phyloP scores from a whole-genome alignment of 1,139 yeast genomes.

The Eremothecium coryli region DNA sequence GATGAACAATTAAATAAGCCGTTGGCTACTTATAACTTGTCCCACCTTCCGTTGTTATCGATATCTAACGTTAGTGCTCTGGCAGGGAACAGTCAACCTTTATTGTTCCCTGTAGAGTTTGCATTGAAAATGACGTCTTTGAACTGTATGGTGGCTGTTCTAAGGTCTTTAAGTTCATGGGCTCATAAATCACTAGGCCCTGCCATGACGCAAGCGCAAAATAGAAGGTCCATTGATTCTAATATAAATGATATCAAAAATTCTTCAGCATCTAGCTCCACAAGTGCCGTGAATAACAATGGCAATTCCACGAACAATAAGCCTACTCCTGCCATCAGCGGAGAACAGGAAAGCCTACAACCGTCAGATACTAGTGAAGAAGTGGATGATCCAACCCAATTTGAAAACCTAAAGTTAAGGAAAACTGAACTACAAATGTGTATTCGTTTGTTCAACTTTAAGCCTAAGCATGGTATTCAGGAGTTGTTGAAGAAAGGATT shows the following conservation, averaged over 20 bases:
- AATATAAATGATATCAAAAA: slow-evolving; percentile 31
- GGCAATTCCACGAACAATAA: neutral
- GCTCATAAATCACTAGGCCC: slow-evolving; percentile 62
- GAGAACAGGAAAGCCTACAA: slow-evolving; percentile 3
- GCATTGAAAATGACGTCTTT: slow-evolving; percentile 77
- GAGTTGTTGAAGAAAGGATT: slow-evolving; percentile 55
- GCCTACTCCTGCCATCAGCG: neutral
- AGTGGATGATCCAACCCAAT: slow-evolving; percentile 71
- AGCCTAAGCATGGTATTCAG: slow-evolving; percentile 72
- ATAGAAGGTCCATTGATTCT: slow-evolving; percentile 16
- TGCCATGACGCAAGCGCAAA: slow-evolving; percentile 10
- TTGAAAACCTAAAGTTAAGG: slow-evolving; percentile 73
- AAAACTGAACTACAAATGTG: slow-evolving; percentile 78
- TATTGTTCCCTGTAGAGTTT: slow-evolving; percentile 64
- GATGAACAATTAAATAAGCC: slow-evolving; percentile 52
- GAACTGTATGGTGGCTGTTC: slow-evolving; percentile 70
- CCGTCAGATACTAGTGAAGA: slow-evolving; percentile 28
- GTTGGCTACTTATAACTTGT: slow-evolving; percentile 65
- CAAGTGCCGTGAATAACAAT: slow-evolving; percentile 4
- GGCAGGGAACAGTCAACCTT: slow-evolving; percentile 49
- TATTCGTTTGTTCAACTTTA: slow-evolving; percentile 68
- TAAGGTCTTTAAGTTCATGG: slow-evolving; percentile 79
- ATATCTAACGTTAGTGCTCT: slow-evolving; percentile 55
- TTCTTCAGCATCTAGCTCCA: slow-evolving; percentile 31
- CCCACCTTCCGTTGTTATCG: slow-evolving; percentile 65